phyloP scores from a whole-genome alignment of 2,329 filamentous ascomycete species.

The Aspergillaceae sp. region DNA sequence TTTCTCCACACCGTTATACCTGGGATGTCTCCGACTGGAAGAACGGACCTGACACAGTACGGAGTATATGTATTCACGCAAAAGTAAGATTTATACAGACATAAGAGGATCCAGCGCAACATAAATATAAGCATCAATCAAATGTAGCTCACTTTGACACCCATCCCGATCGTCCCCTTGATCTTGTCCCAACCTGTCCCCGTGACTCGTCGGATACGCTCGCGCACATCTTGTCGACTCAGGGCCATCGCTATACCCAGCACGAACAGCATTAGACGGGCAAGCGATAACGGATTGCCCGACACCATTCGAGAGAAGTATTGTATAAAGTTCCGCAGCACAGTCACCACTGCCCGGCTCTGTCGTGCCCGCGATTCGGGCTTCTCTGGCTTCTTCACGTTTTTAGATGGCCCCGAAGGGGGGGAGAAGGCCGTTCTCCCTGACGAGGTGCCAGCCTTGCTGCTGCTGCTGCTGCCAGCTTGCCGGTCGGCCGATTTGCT shows the following conservation, averaged over 20 bases:
- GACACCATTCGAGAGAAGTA: constrained; percentile 45
- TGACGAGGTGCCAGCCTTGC: constrained; percentile 17
- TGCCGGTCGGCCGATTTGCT: constrained; percentile 21
- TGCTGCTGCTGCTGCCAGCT: constrained; percentile 13
- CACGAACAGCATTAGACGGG: constrained; percentile 66
- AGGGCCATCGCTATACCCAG: constrained; percentile 69
- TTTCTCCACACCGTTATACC: background rate
- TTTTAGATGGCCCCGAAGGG: constrained; percentile 24
- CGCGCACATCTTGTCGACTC: constrained; percentile 63
- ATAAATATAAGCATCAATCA: constrained; percentile 30
- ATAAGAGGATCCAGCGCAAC: background rate
- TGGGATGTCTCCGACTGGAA: background rate
- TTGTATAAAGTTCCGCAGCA: constrained; percentile 43
- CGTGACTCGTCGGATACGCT: constrained; percentile 62
- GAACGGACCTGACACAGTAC: background rate
- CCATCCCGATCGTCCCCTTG: constrained; percentile 82
- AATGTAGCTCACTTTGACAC: constrained; percentile 94
- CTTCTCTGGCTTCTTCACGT: constrained; percentile 32
- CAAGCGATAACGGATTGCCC: constrained; percentile 47
- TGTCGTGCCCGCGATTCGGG: constrained; percentile 26
- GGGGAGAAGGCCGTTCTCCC: constrained; percentile 25
- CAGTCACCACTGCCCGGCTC: constrained; percentile 36
- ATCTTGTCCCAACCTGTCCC: constrained; percentile 71
- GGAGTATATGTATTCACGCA: constrained; percentile 1
- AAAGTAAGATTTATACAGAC: constrained; percentile 8